These are phyloP conservation scores for Solanum tarijense DNA, from an alignment of 257 asterid species.

Conservation along the genomic window DNA sequence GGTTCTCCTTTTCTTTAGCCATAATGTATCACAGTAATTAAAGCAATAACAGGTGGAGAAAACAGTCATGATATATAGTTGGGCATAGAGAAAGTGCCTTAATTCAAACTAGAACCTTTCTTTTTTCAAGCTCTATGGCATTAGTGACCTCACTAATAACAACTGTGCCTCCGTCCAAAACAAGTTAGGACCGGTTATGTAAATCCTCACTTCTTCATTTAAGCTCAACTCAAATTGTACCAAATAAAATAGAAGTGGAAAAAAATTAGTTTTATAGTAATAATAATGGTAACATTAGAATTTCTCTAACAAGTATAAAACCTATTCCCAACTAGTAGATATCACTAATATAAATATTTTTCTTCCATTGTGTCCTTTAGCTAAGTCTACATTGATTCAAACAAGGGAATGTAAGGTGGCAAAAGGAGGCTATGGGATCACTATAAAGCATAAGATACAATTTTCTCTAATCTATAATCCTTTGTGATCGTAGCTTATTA, in stretches of 20 bases:
- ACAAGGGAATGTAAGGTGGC: not conserved
- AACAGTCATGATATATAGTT: not conserved
- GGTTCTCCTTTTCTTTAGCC: not conserved
- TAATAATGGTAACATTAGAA: not conserved
- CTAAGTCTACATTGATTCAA: not conserved
- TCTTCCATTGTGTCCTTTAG: not conserved
- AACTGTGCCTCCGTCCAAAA: not conserved
- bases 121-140: not conserved
- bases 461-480: not conserved
- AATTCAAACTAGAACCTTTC: not conserved
- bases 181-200: not conserved
- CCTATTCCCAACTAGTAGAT: not conserved
- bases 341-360: not conserved
- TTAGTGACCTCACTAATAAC: not conserved
- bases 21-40: not conserved
- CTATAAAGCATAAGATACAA: not conserved
- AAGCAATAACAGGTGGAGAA: not conserved
- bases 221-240: not conserved
- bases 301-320: not conserved
- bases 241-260: not conserved
- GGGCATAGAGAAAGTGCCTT: not conserved
- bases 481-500: not conserved
- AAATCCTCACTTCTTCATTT: not conserved
- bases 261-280: not conserved
- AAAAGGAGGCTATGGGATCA: not conserved